phyloP scores from a whole-genome alignment of 2,329 filamentous ascomycete species.

The Hymenoscyphus fraxineus region DNA sequence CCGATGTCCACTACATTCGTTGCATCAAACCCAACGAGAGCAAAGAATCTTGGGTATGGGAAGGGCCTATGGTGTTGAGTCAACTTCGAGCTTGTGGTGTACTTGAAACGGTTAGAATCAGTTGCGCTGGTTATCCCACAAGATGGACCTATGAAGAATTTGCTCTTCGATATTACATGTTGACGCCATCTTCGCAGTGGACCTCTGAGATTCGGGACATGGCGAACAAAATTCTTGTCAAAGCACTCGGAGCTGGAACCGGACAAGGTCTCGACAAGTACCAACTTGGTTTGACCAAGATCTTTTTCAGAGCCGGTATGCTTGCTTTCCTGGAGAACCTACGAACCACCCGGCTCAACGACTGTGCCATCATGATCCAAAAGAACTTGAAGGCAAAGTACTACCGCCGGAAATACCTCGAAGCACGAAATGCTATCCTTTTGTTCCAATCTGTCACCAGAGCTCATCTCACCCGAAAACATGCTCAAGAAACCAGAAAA shows the following conservation, averaged over 20 bases:
- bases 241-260: constrained; percentile 76
- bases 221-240: constrained; percentile 86
- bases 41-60: constrained; percentile 96
- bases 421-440: constrained; percentile 77
- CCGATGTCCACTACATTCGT: constrained; percentile 97
- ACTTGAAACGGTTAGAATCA: constrained; percentile 95
- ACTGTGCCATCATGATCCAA: constrained; percentile 95
- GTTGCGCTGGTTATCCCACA: constrained; percentile 93
- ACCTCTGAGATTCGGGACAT: constrained; percentile 90
- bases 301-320: constrained; percentile 99
- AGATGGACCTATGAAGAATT: constrained; percentile 99
- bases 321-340: constrained; percentile 95
- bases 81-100: constrained; percentile 98
- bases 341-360: constrained; percentile 83
- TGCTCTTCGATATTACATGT: constrained; percentile 95
- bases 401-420: constrained; percentile 86
- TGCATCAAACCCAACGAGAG: constrained; percentile 99
- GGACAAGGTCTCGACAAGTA: constrained; percentile 84
- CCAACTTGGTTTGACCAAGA: constrained; percentile 95
- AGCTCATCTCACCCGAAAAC: constrained; percentile 72
- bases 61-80: constrained; percentile 97
- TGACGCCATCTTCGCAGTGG: constrained; percentile 86
- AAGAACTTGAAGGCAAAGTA: constrained; percentile 97
- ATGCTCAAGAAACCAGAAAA: constrained; percentile 75
- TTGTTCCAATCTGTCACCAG: constrained; percentile 73